Percentiles rank a stretch among this genome's conserved stretches.
Conservation (phyloP, 768 basidiomycete species). For the Wakefieldia striispora region DNA sequence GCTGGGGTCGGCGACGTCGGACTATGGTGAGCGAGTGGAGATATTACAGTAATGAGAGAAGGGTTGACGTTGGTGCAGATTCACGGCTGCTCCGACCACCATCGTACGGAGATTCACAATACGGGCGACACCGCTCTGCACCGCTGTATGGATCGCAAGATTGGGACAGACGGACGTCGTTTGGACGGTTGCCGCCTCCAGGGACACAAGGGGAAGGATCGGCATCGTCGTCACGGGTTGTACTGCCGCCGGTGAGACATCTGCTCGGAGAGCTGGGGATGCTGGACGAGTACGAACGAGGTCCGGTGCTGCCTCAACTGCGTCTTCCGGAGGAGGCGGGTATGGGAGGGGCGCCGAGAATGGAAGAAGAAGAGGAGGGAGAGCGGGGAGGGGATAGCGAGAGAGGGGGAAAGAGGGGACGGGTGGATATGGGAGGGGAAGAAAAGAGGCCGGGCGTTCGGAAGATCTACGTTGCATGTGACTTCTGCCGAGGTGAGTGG, state of each 20-base stretch:
- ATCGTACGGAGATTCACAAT: slow-evolving; percentile 17
- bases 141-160: slow-evolving; percentile 26
- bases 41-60: background rate
- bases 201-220: slow-evolving; percentile 14
- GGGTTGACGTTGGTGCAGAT: slow-evolving; percentile 14
- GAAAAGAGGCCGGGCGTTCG: slow-evolving; percentile 23
- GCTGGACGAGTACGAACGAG: slow-evolving; percentile 19
- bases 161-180: slow-evolving; percentile 22
- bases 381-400: slow-evolving; percentile 10
- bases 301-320: slow-evolving; percentile 28
- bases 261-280: slow-evolving; percentile 25
- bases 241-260: slow-evolving; percentile 29
- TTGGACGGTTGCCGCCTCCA: slow-evolving; percentile 14
- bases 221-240: slow-evolving; percentile 19
- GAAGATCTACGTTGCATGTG: slow-evolving; percentile 56
- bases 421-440: slow-evolving; percentile 10
- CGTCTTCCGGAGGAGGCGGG: slow-evolving; percentile 23
- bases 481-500: slow-evolving; percentile 71
- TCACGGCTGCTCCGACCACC: slow-evolving; percentile 18
- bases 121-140: slow-evolving; percentile 25
- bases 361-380: slow-evolving; percentile 12
- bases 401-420: slow-evolving; percentile 18
- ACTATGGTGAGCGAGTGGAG: slow-evolving; percentile 19
- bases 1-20: slow-evolving; percentile 3
- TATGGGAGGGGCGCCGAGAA: slow-evolving; percentile 1